Evolutionary conservation across 495 filamentous ascomycete genomes (phyloP), one percentile per base, ranked within the genome.

Genomic region (Aspergillus wentii): DNA sequence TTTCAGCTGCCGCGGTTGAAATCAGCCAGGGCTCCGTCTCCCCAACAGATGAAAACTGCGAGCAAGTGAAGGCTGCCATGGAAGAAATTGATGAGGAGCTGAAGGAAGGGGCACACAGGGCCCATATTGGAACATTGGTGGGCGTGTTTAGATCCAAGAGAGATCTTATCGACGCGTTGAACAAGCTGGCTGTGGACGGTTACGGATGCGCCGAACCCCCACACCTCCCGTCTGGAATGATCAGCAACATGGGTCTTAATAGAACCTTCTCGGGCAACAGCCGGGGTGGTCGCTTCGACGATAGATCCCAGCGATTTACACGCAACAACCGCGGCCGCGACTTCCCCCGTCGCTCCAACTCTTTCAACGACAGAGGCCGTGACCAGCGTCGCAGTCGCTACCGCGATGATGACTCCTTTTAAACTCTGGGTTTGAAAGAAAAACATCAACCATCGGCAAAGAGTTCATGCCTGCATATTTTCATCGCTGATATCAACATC

Each of bases 161-260:
- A 3, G 44, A 46, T 3, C 35, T 80, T 17, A 56, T 87, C 10
- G 31, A 69, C 3, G 55, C 64, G 4, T 53, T 92, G 38, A 88
- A 90, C 56, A 56, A 74, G n/a, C 72, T 80, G 51, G 66, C 74
- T 28, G 54, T 58, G 16, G 59, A 75, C 22, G 80, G 76, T 2
- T 87, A 80, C 68, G 78, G 81, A 8, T 65, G 85, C 66, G 38
- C 60, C 1, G 41, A 69, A 38, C 69, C 75, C 8, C 88, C 88
- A 1, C 42, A 43, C 3, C 47, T 94, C 7, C 30, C 51, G 9
- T 43, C 47, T 1, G 46, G 28, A n/a, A 11, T 77, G 14, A 71
- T 64, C 1, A 14, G 36, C 4, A 76, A 70, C 44, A 52, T 85
- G 23, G 68, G 74, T 15, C 51, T 82, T 0, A 15, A 25, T 0